Base-by-base conservation (phyloP, 106 monocot genomes). In the Platanthera zijinensis region DNA sequence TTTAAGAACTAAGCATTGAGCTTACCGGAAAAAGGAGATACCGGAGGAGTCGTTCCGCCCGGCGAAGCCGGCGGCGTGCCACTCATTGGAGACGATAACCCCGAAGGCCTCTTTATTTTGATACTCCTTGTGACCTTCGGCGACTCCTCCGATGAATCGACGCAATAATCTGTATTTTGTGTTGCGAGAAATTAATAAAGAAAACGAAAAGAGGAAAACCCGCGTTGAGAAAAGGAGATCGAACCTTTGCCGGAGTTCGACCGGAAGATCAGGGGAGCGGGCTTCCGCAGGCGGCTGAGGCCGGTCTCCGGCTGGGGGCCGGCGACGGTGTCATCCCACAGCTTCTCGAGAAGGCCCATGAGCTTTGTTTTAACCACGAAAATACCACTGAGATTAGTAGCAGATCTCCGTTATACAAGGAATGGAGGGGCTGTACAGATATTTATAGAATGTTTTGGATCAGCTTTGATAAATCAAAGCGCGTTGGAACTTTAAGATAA, bases 1-100 rank as follows among this genome's bases (percentile, higher is more conserved):
- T 17, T n/a, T 18, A 18, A 61, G 6, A 61, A 11, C 61, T 18
- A 39, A 39, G 1, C 39, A 39, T 39, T 1, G 39, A 69, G 64
- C 89, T 85, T 80, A 82, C 89, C 89, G 70, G 86, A 87, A 83
- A 97, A 93, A 8, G 97, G 97, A 3, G 97, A 97, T 17, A 88
- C 75, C 71, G 93, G 96, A 51, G 96, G 92, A 5, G 93, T 96
- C 12, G 82, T 78, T 19, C 87, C 86, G 3, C 81, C 91, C 63
- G 90, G 88, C 7, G 91, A 90, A 28, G 75, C 73, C 80, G 91
- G 96, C 78, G 86, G 90, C 51, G 92, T 90, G 18, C 77, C 90
- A 75, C 19, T 76, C 32, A 49, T 73, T 51, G 90, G 79, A 54
- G 91, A 83, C 32, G 91, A 87, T 61, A 79, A 92, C 28, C 92